Base-by-base conservation (phyloP, 1,139 yeast species). In the Lodderomyces elongisporus region DNA sequence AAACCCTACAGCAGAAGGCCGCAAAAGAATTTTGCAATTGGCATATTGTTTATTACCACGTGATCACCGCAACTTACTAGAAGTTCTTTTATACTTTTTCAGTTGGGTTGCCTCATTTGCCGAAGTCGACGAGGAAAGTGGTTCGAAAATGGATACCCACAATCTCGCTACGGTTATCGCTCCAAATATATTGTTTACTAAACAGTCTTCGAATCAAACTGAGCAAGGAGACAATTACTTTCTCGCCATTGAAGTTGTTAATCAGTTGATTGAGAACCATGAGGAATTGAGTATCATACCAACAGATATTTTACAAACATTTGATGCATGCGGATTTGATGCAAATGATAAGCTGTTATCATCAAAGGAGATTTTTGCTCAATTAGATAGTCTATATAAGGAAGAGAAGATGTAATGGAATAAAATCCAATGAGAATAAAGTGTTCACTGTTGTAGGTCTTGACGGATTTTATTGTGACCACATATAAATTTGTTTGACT, bases 51-150 rank as follows among this genome's bases (percentile, higher is more conserved):
- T 91, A 68, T 63, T 93, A 27, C 97, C 97, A 1, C 68, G 81
- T 40, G 71, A 79, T 17, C 85, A 89, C 52, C 74, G 98, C 35
- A 95, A 88, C 53, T 71, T 87, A 33, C 69, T 89, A 35, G 98
- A 93, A 53, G 96, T 89, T 4, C 62, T 93, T 33, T 67, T 89
- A 24, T 80, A 81, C 43, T 93, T 93, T 56, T 75, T 93, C 55
- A 81, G 81, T 56, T 91, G 98, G 97, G 94, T 89, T 2, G 89
- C 97, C 0, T 85, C 97, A 4, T 93, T 93, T 60, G 85, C 97
- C 1, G 91, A 85, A 46, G 76, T 84, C 41, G 93, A 83, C 48
- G 87, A 83, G 48, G 85, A 81, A 45, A 75, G 76, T 17, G 98
- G 98, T 0, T 88, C 96, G 5, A 91, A 89, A 61, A 93, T 93